phyloP scores from a whole-genome alignment of 306 rosid species.

The Quercus gilva region DNA sequence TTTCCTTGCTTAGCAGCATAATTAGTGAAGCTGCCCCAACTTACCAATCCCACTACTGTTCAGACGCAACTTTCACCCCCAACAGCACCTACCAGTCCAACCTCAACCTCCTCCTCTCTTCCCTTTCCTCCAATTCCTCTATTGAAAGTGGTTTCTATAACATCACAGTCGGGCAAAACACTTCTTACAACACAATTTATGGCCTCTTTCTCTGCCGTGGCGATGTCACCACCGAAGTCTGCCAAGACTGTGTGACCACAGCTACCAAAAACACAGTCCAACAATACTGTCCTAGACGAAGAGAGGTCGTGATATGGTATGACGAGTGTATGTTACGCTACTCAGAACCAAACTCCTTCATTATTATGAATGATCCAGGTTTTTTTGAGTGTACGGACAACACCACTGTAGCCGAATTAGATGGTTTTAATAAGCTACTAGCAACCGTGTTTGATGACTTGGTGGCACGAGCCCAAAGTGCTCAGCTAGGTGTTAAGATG shows the following conservation, averaged over 20 bases:
- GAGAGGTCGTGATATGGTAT: slow-evolving; percentile 24
- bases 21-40: neutral
- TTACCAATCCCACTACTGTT: neutral
- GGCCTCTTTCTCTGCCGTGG: slow-evolving; percentile 15
- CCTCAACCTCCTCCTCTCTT: neutral
- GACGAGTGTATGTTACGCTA: slow-evolving; percentile 33
- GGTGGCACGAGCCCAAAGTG: neutral
- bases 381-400: rapidly evolving
- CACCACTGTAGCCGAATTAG: neutral
- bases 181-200: neutral
- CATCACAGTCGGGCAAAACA: neutral
- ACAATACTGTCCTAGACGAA: neutral
- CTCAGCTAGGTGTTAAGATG: neutral
- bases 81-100: neutral
- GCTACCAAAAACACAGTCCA: slow-evolving; percentile 7
- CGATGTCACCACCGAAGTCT: neutral
- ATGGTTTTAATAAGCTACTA: neutral
- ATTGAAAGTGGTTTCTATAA: neutral
- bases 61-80: neutral
- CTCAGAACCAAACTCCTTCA: slow-evolving; percentile 16
- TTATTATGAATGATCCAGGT: neutral
- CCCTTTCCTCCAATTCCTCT: neutral
- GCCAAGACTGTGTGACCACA: slow-evolving; percentile 27
- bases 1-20: neutral
- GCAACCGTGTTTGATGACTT: neutral